Conservation (phyloP, 2,329 filamentous ascomycete species). For the Paraconiothyrium sp. region DNA sequence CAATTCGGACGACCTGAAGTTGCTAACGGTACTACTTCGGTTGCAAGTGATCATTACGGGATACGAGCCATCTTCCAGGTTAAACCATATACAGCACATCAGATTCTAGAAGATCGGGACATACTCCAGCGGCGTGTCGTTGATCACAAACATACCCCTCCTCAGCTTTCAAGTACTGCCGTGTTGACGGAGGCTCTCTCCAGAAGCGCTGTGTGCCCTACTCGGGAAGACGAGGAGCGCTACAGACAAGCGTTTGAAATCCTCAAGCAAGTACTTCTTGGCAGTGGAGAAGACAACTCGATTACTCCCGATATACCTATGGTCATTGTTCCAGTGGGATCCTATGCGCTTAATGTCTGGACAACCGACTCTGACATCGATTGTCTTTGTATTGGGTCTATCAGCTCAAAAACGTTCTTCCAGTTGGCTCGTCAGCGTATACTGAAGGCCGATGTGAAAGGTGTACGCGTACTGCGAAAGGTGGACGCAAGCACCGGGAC, state of each 20-base stretch:
- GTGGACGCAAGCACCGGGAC: conserved; percentile 68
- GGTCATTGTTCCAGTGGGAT: conserved; percentile 70
- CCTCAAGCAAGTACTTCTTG: conserved; percentile 58
- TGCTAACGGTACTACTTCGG: conserved; percentile 23
- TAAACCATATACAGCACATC: conserved; percentile 30
- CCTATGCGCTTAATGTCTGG: conserved; percentile 72
- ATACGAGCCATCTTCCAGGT: conserved; percentile 50
- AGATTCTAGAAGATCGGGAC: conserved; percentile 9
- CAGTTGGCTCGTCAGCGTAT: conserved; percentile 66
- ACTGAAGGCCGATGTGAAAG: conserved; percentile 55
- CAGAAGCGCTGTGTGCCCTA: conserved; percentile 56
- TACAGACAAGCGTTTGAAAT: conserved; percentile 59
- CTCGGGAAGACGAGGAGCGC: conserved; percentile 52
- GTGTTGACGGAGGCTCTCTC: conserved; percentile 27
- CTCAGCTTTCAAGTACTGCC: conserved; percentile 20
- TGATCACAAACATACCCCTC: conserved; percentile 21
- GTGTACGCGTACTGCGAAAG: conserved; percentile 64
- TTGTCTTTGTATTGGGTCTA: conserved; percentile 70
- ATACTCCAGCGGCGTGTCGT: conserved; percentile 22
- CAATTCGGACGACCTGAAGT: conserved; percentile 63
- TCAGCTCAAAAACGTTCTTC: conserved; percentile 70
- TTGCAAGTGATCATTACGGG: conserved; percentile 64
- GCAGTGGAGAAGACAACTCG: conserved; percentile 23
- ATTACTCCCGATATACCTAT: conserved; percentile 49
- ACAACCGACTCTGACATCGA: conserved; percentile 70